Evolutionary conservation across 192 early-diverging fungal genomes (phyloP).

Genomic region (Diversispora epigaea): DNA sequence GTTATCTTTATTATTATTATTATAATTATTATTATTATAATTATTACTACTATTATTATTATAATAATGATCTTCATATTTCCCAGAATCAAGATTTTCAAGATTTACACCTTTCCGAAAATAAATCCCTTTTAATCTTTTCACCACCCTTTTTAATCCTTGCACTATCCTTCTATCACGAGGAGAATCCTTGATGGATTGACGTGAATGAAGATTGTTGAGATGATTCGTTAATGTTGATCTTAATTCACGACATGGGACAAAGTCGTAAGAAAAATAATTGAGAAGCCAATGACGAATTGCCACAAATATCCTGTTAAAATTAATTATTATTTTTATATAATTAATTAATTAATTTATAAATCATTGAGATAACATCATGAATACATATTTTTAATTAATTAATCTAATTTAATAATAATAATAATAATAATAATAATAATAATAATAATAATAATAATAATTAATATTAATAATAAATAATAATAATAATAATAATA

Average conservation of each 20-base stretch:
- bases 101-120: background rate
- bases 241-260: conserved; percentile 41
- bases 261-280: conserved; percentile 60
- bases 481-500: background rate
- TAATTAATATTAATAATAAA: background rate
- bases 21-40: too few relatives aligned
- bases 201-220: conserved; percentile 43
- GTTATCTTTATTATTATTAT: too few relatives aligned
- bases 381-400: too few relatives aligned
- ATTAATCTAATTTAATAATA: too few relatives aligned
- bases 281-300: conserved; percentile 62
- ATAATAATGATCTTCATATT: too few relatives aligned
- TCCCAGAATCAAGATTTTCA: too few relatives aligned
- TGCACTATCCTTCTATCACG: conserved; percentile 56
- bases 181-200: conserved; percentile 38
- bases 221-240: conserved; percentile 42
- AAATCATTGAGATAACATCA: too few relatives aligned
- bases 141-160: conserved; percentile 37
- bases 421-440: background rate
- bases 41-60: too few relatives aligned
- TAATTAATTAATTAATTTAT: too few relatives aligned
- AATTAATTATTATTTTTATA: too few relatives aligned
- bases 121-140: conserved; percentile 30
- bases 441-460: background rate
- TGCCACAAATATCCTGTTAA: conserved; percentile 53